Percentiles rank a stretch among this genome's conserved stretches.
These are phyloP conservation scores for Diospyros kaki DNA, from an alignment of 148 eudicot species.

Conservation along the genomic window DNA sequence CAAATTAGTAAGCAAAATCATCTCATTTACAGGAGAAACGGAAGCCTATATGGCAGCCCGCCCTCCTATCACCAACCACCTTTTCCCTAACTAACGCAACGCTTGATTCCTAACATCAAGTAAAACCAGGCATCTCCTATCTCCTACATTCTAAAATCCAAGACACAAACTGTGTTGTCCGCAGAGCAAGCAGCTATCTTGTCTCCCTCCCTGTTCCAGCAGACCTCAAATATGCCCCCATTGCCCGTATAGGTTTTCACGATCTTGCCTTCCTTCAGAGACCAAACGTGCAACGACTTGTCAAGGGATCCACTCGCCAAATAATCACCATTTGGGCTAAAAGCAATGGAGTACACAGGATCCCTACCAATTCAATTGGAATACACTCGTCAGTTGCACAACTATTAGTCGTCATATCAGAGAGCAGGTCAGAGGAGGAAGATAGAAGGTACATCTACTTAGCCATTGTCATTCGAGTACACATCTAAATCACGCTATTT, in stretches of 20 bases:
- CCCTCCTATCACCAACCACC: background rate
- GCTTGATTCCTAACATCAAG: background rate
- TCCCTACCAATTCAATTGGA: conserved; percentile 52
- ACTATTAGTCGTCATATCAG: background rate
- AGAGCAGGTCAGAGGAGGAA: too few species aligned
- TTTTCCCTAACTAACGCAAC: background rate
- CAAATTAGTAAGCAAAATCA: too few species aligned
- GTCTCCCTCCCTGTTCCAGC: conserved; percentile 90
- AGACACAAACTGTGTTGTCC: conserved; percentile 61
- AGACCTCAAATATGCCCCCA: conserved; percentile 89
- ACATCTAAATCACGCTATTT: too few species aligned
- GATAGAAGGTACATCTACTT: too few species aligned
- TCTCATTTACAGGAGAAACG: too few species aligned
- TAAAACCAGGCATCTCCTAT: background rate
- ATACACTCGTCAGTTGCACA: background rate
- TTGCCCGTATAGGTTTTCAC: conserved; percentile 66
- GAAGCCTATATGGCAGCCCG: background rate
- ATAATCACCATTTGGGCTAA: conserved; percentile 87
- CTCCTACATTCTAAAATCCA: conserved; percentile 54
- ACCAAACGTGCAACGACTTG: conserved; percentile 70
- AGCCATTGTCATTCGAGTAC: too few species aligned
- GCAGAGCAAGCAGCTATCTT: conserved; percentile 87
- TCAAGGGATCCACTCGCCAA: conserved; percentile 87
- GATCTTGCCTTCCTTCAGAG: conserved; percentile 69
- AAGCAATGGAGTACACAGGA: conserved; percentile 79